Evolutionary conservation across 2,329 filamentous ascomycete genomes (phyloP).

Genomic region (Beauveria medogensis): DNA sequence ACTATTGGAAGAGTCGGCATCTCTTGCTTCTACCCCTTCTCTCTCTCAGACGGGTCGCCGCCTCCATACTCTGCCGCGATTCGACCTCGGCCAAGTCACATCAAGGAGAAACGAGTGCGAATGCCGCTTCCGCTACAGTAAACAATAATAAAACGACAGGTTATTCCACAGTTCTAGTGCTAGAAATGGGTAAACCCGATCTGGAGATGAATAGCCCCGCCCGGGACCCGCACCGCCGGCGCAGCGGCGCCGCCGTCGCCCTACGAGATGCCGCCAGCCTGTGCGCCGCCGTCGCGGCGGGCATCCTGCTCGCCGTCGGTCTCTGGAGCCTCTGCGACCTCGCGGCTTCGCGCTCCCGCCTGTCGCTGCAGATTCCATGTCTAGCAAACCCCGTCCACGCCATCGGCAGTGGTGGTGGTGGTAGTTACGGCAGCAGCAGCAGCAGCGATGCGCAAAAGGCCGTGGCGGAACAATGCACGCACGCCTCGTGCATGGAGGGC

Average conservation of each 20-base stretch:
- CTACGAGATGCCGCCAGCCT: slow-evolving; percentile 9
- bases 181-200: slow-evolving; percentile 3
- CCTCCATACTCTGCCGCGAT: neutral
- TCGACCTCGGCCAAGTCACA: neutral
- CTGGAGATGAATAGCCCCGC: neutral
- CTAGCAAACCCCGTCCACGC: too few species aligned
- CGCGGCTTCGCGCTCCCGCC: neutral
- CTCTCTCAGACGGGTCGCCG: neutral
- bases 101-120: neutral
- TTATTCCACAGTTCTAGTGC: neutral
- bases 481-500: slow-evolving; percentile 42
- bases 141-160: neutral
- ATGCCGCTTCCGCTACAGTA: neutral
- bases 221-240: neutral
- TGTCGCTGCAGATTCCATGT: neutral
- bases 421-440: neutral
- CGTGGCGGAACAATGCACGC: slow-evolving; percentile 35
- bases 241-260: neutral
- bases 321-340: neutral
- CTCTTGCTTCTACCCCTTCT: neutral
- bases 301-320: slow-evolving; percentile 3
- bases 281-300: slow-evolving; percentile 2
- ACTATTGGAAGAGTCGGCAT: too few species aligned
- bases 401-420: too few species aligned
- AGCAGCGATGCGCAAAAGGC: neutral